Evolutionary conservation across 139 green algal genomes (phyloP), one percentile per base, ranked within the genome.

Genomic region (Asterochloris erici): DNA sequence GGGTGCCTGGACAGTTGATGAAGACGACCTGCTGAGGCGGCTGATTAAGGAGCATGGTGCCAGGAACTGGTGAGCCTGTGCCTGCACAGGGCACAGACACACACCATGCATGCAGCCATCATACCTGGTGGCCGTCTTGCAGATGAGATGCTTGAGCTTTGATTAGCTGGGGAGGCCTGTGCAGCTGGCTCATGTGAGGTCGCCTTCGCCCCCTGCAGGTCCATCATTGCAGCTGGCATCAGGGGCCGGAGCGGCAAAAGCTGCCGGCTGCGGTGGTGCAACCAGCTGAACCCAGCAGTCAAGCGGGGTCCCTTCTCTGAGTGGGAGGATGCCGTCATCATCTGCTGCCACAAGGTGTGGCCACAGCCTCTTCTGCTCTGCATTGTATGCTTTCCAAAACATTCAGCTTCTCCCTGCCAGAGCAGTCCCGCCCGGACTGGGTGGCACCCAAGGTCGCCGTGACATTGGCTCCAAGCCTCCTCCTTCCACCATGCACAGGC

Each of bases 201-300:
- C 68, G 86, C 90, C 27, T 91, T 91, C 1, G 60, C 91, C 9
- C 90, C 89, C 64, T 95, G 97, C 78, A 98, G 94, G 93, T 88
- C 80, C 60, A 75, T 93, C 12, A 93, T 96, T 26, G 94, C 94
- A 12, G 71, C 87, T 17, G 86, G 87, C 26, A 90, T 54, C 38
- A 54, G 38, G 38, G 38, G 38, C 0, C 90, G 95, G 9, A 93
- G 86, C 1, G 93, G 93, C 76, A 98, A 98, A 82, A 95, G 89
- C 79, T 98, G 95, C 84, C 85, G 95, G 11, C 86, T 98, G 2
- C 73, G 94, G 66, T 96, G 93, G 92, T 95, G 87, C 87, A 97
- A 97, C 83, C 93, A 97, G 81, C 88, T 97, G 17, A 92, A 95
- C 74, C 93, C 93, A 17, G 85, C 87, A 15, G 87, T 97, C 15